Conservation (phyloP, 139 green algal species). For the Bryopsis sp. region DNA sequence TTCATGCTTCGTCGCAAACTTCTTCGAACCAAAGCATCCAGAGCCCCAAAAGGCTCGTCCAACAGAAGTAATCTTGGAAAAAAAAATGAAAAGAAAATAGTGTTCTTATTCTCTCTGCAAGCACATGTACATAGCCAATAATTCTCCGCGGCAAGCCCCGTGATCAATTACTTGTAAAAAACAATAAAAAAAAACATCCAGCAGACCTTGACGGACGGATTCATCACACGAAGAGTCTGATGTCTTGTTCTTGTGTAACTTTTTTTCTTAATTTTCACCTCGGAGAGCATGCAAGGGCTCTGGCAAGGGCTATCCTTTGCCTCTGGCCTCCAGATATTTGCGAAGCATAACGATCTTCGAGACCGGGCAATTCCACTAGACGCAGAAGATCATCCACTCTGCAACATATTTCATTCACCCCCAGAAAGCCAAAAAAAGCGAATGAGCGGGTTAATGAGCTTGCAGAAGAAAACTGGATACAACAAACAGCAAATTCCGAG, state of each 20-base stretch:
- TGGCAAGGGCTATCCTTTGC: conserved; percentile 85
- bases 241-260: neutral
- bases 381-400: conserved; percentile 69
- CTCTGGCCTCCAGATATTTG: conserved; percentile 79
- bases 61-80: conserved; percentile 58
- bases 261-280: conserved; percentile 4
- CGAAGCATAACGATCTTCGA: conserved; percentile 54
- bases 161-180: too few species aligned
- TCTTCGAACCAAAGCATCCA: conserved; percentile 67
- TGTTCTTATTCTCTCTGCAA: too few species aligned
- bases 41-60: conserved; percentile 78
- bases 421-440: too few species aligned
- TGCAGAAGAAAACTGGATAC: too few species aligned
- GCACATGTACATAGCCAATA: too few species aligned
- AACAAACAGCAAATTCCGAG: too few species aligned
- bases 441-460: too few species aligned
- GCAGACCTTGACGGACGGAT: neutral
- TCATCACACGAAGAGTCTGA: neutral
- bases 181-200: neutral
- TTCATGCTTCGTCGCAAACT: conserved; percentile 50
- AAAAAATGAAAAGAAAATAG: too few species aligned
- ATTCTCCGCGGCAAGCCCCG: too few species aligned
- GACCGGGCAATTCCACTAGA: conserved; percentile 60
- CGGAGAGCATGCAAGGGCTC: conserved; percentile 71
- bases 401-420: neutral